phyloP scores from a whole-genome alignment of 1,284 basidiomycete species.

The Malassezia slooffiae region DNA sequence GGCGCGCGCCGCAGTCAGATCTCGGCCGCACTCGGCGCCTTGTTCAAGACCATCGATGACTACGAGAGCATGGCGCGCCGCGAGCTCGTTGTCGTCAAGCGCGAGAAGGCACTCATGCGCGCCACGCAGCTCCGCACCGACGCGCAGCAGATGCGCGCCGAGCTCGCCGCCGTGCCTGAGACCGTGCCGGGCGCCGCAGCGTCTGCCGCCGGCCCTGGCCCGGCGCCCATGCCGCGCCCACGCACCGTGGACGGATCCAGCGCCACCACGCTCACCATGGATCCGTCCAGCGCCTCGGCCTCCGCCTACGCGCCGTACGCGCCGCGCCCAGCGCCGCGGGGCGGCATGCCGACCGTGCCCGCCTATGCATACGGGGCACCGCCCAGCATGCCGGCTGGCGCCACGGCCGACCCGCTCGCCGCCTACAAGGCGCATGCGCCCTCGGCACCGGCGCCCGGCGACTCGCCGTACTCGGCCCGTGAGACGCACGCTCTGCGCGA shows the following conservation, averaged over 20 bases:
- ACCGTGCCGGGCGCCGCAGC: background rate
- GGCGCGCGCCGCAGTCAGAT: slow-evolving; percentile 27
- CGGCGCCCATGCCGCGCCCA: background rate
- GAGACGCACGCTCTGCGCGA: slow-evolving; percentile 41
- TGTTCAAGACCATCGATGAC: slow-evolving; percentile 42
- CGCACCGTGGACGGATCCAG: background rate
- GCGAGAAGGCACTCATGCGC: slow-evolving; percentile 38
- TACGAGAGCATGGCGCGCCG: slow-evolving; percentile 43
- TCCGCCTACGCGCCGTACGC: no score
- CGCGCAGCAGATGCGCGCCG: slow-evolving; percentile 24
- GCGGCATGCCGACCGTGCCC: no score
- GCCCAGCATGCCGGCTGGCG: background rate
- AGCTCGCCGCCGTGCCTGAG: slow-evolving; percentile 3
- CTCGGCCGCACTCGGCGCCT: slow-evolving; percentile 29
- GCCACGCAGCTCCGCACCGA: slow-evolving; percentile 35
- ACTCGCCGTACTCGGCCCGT: slow-evolving; percentile 19
- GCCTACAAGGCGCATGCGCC: slow-evolving; percentile 38
- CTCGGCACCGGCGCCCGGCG: slow-evolving; percentile 2
- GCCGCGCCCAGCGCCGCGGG: no score
- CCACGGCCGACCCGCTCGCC: slow-evolving; percentile 23
- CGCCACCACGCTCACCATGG: background rate
- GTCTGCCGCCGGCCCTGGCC: background rate
- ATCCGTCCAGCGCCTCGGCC: no score
- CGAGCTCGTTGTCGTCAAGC: slow-evolving; percentile 39
- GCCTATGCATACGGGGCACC: background rate